phyloP scores from a whole-genome alignment of 2,329 filamentous ascomycete species.

The Diaporthe caulivora region DNA sequence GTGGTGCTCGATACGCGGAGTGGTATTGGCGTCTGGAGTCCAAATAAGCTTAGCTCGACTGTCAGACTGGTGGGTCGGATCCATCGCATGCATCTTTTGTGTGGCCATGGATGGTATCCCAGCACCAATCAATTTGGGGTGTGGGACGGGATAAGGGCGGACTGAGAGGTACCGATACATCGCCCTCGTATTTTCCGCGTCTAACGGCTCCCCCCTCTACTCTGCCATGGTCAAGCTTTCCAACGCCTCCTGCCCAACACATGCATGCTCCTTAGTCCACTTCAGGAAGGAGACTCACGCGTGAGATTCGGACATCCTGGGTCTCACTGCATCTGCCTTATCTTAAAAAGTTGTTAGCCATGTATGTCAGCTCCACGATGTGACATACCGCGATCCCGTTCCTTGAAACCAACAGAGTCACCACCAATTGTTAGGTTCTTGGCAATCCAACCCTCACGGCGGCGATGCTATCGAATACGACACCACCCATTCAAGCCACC shows the following conservation, averaged over 20 bases:
- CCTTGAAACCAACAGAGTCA: conserved; percentile 6
- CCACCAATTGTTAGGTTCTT: background rate
- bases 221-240: conserved; percentile 9
- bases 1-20: conserved; percentile 1
- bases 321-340: conserved; percentile 22
- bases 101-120: conserved; percentile 2
- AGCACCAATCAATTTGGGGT: background rate
- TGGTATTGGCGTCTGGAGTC: conserved; percentile 5
- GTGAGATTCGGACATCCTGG: conserved; percentile 18
- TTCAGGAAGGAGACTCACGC: conserved; percentile 23
- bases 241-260: background rate
- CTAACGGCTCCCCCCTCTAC: background rate
- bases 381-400: background rate
- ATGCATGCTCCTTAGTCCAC: conserved; percentile 16
- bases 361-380: conserved; percentile 27
- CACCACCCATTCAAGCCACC: conserved; percentile 26
- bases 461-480: conserved; percentile 27
- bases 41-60: conserved; percentile 35
- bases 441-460: background rate
- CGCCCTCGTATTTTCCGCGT: conserved; percentile 1
- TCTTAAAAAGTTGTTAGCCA: conserved; percentile 8
- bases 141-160: background rate
- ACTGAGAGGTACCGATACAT: conserved; percentile 18
- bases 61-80: conserved; percentile 28
- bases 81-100: conserved; percentile 33